Base-by-base conservation (phyloP, 1,284 basidiomycete genomes). In the Ustilago hordei region DNA sequence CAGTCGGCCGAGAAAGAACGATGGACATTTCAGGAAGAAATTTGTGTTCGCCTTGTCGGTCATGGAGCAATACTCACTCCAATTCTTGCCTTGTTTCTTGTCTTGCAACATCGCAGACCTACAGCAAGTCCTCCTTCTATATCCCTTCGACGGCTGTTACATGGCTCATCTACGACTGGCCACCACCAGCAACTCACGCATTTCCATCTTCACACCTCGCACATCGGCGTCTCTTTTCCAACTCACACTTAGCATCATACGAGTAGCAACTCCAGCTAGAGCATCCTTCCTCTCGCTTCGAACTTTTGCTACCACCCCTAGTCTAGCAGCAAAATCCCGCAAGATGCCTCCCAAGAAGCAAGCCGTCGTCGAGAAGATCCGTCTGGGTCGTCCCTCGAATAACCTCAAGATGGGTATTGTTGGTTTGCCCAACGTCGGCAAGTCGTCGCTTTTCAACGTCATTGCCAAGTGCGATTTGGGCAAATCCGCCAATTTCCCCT, bases 401-500 rank as follows among this genome's bases (percentile, higher is more conserved):
- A 86, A 85, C 79, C 75, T 86, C 61, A 83, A 83, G 78, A 85
- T 86, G 81, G 84, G 84, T 58, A 86, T 86, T 60, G 84, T 86
- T 53, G 84, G 84, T 64, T 63, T 86, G 55, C 84, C 84, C 63
- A 85, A 82, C 71, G 79, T 84, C 53, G 85, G 85, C 31, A 86
- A 87, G 70, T 84, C 82, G 15, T 81, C 84, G 23, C 68, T 87
- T 47, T 88, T 88, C 91, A 99, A 99, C 88, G 92, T 91, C 53
- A 91, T 99, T 64, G 95, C 97, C 62, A 92, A 98, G 86, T 83
- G 81, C 66, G 84, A 98, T 88, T 90, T 98, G n/a, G 96, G 94
- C 80, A 96, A 97, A 87, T 92, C 94, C 53, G 95, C 95, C 87
- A 99, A 99, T 90, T 99, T 97, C 87, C 97, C 97, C 19, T 99